Evolutionary conservation across 441 rosid species (phyloP), one percentile per base, ranked within the genome.

Genomic region (Daphne laureola): DNA sequence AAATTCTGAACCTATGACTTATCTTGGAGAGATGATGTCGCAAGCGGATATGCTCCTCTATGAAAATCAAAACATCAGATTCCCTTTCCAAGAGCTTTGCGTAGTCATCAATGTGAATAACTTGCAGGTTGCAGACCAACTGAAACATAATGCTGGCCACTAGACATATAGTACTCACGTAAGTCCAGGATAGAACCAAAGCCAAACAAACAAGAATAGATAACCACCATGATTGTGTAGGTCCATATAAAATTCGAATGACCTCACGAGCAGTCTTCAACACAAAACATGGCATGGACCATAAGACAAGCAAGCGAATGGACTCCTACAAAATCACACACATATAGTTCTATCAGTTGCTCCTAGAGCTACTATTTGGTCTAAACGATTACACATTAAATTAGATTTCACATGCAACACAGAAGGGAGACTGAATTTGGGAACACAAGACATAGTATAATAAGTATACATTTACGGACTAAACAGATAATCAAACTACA

Each of bases 1-100:
- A 92, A 59, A 88, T 84, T 12, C 96, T 79, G 71, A 92, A 92
- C 72, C 96, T 82, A 67, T 92, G 96, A 76, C 98, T 92, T 62
- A 92, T 92, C 73, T 88, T 88, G 54, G 98, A 86, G 12, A 88
- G 87, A 59, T 86, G 73, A 68, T 79, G 63, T 1, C 94, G 79
- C 8, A 88, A 77, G 44, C 80, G 91, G 35, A 73, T 71, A 60
- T 88, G 98, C 64, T 88, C 94, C 38, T 85, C 81, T 49, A 92
- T 81, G 47, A 82, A 79, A 51, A 75, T 59, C 48, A 77, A 55
- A 68, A 88, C 83, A 53, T 84, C 90, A 4, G 78, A 75, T 35
- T 86, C 98, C 23, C 74, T 79, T 54, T 82, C 87, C 70, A 87
- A 50, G 35, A 80, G 84, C 78, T 82, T 83, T 1, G 78, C 79